Evolutionary conservation across 2,329 filamentous ascomycete genomes (phyloP).

Genomic region (Epichloe glyceriae): DNA sequence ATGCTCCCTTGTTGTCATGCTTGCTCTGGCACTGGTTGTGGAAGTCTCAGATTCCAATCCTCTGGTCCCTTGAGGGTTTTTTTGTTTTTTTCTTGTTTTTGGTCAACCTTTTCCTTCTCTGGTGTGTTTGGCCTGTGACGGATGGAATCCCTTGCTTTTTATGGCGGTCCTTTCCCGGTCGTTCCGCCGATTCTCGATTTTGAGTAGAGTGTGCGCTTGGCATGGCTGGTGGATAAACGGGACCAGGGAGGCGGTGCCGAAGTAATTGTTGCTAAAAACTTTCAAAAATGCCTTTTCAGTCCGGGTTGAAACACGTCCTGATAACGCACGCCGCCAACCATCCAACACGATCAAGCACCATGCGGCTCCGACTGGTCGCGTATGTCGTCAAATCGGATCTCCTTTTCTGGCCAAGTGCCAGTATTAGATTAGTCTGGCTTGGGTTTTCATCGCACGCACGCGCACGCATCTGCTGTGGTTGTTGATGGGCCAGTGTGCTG

Average conservation of each 20-base stretch:
- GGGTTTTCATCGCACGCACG: background rate
- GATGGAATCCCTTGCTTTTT: no score
- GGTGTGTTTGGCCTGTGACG: no score
- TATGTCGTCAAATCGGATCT: slow-evolving; percentile 3
- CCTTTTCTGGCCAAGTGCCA: background rate
- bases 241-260: no score
- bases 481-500: background rate
- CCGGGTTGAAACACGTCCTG: background rate
- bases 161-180: no score
- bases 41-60: no score
- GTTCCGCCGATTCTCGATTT: no score
- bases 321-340: background rate
- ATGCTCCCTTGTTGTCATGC: background rate
- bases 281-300: background rate
- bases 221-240: background rate
- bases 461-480: background rate
- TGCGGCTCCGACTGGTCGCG: slow-evolving; percentile 1
- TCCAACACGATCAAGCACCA: background rate
- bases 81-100: no score
- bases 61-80: no score
- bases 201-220: no score
- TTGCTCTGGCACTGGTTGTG: no score
- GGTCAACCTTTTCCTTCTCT: no score
- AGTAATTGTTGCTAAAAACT: background rate
- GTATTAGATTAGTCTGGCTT: background rate